Percentiles rank a stretch among this genome's conserved stretches.
These are phyloP conservation scores for Trametes gibbosa DNA, from an alignment of 768 basidiomycete genomes.

Conservation along the genomic window DNA sequence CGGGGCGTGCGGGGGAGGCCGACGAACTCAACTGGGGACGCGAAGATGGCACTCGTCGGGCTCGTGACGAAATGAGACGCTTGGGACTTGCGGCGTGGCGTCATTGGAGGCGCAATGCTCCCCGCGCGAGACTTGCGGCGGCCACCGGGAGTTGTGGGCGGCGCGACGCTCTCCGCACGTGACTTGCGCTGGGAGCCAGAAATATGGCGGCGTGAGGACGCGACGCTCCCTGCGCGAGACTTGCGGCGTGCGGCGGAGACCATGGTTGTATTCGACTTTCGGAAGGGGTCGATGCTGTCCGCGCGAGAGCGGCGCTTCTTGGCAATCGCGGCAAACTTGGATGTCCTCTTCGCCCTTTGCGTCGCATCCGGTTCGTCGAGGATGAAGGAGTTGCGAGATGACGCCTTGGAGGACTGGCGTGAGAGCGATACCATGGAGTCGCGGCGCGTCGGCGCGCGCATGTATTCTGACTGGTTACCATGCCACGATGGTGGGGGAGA, in stretches of 20 bases:
- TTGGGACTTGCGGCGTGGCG: slow-evolving; percentile 5
- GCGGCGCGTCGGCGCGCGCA: slow-evolving; percentile 3
- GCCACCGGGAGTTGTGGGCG: background rate
- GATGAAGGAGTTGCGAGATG: slow-evolving; percentile 14
- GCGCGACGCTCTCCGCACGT: slow-evolving; percentile 3
- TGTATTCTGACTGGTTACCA: background rate
- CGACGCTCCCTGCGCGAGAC: background rate
- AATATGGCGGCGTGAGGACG: background rate
- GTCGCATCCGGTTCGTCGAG: background rate
- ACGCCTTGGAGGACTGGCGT: slow-evolving; percentile 15
- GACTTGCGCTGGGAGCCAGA: background rate
- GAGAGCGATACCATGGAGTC: slow-evolving; percentile 15
- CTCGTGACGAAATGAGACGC: background rate
- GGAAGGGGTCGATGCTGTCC: slow-evolving; percentile 19
- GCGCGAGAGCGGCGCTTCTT: slow-evolving; percentile 18
- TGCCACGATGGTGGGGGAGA: slow-evolving; percentile 8
- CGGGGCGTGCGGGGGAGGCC: slow-evolving; percentile 13
- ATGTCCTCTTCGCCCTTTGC: background rate
- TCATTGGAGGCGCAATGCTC: slow-evolving; percentile 1
- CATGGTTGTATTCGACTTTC: background rate
- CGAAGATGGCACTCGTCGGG: background rate
- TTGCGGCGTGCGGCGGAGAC: background rate
- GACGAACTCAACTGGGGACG: background rate
- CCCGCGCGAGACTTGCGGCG: slow-evolving; percentile 5
- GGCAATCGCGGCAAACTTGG: background rate